phyloP scores from a whole-genome alignment of 257 asterid species.

The Solanum clarkiae region DNA sequence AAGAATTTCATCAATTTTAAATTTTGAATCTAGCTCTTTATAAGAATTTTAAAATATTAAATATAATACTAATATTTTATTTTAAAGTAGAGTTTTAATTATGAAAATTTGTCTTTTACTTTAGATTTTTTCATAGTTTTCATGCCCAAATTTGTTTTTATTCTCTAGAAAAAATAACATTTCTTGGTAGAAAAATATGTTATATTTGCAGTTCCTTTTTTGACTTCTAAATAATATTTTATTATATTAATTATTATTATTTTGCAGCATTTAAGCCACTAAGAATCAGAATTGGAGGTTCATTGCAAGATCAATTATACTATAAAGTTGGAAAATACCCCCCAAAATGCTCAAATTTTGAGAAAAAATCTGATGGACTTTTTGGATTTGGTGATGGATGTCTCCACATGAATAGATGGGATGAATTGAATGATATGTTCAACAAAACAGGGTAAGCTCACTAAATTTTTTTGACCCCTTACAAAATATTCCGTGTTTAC shows the following conservation, averaged over 20 bases:
- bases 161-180: neutral
- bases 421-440: constrained; percentile 39
- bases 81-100: neutral
- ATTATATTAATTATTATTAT: neutral
- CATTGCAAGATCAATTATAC: constrained; percentile 57
- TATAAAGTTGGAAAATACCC: constrained; percentile 35
- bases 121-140: neutral
- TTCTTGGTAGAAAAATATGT: neutral
- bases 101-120: neutral
- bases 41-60: neutral
- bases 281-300: constrained; percentile 65
- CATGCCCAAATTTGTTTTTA: neutral
- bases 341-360: constrained; percentile 42
- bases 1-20: neutral
- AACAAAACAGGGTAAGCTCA: constrained; percentile 40
- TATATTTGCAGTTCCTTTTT: neutral
- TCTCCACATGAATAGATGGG: constrained; percentile 64
- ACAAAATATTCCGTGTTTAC: neutral
- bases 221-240: neutral
- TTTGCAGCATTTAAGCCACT: constrained; percentile 44
- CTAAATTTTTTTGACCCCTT: neutral
- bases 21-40: too few species aligned
- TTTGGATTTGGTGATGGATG: constrained; percentile 62
- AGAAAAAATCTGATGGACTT: constrained; percentile 8
- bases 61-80: neutral